Base-by-base conservation (phyloP, 768 basidiomycete species). In the Dioszegia hungarica region DNA sequence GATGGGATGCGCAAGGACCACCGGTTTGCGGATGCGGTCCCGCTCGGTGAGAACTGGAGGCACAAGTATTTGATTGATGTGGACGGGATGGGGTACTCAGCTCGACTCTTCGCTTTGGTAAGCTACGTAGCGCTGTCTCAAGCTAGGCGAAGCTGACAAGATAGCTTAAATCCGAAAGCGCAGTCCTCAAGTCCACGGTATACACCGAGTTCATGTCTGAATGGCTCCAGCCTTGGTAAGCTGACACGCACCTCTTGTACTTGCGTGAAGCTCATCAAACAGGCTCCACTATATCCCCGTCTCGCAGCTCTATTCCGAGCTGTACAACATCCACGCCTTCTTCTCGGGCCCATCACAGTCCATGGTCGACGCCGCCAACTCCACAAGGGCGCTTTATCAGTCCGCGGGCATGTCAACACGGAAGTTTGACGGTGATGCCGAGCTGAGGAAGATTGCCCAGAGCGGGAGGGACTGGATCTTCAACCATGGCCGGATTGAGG, bases 81-180 rank as follows among this genome's bases (percentile, higher is more conserved):
- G 55, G 93, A 95, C 68, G 93, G 94, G 15, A 93, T 92, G 88
- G 86, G 89, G 19, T 98, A 97, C 75, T 90, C 87, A 25, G 93
- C 86, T 2, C 81, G 90, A 12, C 58, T 75, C n/a, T 92, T 95
- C 74, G 84, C 75, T 34, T 61, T 77, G 63, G 63, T 75, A 39
- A 60, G 71, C 65, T 2, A 3, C 10, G 17, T 36, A 31, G 3
- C 37, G 54, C 20, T 34, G 20, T 29, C 20, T 14, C 5, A 6
- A 33, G 10, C 6, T n/a, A 12, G 15, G 15, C 24, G 14, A 20
- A 10, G 40, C 22, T 49, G 51, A 33, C 24, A n/a, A 34, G 28
- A 6, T 39, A 91, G 70, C 63, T 72, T 41, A 73, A 73, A 59
- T 73, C 87, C 51, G 90, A 94, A 73, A 90, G 89, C 60, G 89